phyloP scores from a whole-genome alignment of 116 monocot species.

The Papilionanthe hybrid region DNA sequence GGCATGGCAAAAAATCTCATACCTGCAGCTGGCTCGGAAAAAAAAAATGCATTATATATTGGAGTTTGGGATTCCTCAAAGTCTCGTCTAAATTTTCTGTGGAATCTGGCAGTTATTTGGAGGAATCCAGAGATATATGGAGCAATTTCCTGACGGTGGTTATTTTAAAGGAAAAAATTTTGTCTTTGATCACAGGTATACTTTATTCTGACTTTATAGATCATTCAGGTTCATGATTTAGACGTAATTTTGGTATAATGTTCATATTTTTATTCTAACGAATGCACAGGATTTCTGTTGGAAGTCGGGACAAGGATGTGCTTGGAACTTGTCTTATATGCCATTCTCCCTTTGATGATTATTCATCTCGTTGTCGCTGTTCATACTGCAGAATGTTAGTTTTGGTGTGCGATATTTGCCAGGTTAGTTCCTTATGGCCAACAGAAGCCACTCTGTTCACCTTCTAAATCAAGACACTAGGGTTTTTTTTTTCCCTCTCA shows the following conservation, averaged over 20 bases:
- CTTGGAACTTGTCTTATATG: conserved; percentile 75
- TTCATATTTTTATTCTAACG: conserved; percentile 5
- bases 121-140: conserved; percentile 94
- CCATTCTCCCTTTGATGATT: conserved; percentile 77
- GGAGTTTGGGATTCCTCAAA: too few species aligned
- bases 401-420: conserved; percentile 70
- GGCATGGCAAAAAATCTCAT: too few species aligned
- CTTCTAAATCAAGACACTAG: too few species aligned
- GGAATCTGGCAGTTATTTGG: conserved; percentile 61
- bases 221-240: background rate
- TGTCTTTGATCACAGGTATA: conserved; percentile 96
- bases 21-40: too few species aligned
- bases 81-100: background rate
- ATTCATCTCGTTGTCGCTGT: conserved; percentile 80
- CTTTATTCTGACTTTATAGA: background rate
- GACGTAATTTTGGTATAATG: background rate
- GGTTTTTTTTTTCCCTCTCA: too few species aligned
- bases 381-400: conserved; percentile 79
- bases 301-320: conserved; percentile 52
- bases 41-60: too few species aligned
- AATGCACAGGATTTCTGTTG: conserved; percentile 70
- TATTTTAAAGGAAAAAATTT: conserved; percentile 97
- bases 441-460: background rate
- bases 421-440: conserved; percentile 37
- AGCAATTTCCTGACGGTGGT: conserved; percentile 92